Percentiles rank a stretch among this genome's conserved stretches.
phyloP scores from a whole-genome alignment of 2,329 filamentous ascomycete genomes.

The Paracoccidioides lutzii region DNA sequence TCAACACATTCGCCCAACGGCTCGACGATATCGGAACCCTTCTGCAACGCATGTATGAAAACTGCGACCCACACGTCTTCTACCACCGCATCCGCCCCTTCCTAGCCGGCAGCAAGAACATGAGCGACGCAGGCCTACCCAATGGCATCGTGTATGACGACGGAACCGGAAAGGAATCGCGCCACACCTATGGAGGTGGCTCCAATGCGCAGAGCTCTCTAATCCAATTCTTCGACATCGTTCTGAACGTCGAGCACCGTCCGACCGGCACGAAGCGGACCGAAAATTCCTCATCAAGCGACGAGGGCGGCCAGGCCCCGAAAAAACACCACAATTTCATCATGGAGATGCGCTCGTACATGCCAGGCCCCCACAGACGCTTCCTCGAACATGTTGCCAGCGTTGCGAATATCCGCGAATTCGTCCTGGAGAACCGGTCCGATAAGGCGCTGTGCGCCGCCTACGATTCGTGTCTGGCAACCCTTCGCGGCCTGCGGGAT shows the following conservation, averaged over 20 bases:
- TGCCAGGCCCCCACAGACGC: conserved; percentile 83
- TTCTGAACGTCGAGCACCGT: conserved; percentile 76
- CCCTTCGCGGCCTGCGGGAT: conserved; percentile 67
- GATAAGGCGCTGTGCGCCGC: conserved; percentile 61
- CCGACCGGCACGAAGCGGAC: conserved; percentile 59
- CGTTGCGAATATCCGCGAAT: conserved; percentile 78
- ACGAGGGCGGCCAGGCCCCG: conserved; percentile 28
- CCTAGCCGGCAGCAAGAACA: conserved; percentile 92
- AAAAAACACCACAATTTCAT: conserved; percentile 74
- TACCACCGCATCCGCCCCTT: conserved; percentile 95
- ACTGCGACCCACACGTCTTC: conserved; percentile 86
- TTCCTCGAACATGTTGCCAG: conserved; percentile 70
- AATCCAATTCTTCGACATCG: conserved; percentile 94
- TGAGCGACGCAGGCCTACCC: conserved; percentile 84
- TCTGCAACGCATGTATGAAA: conserved; percentile 84
- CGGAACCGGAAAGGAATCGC: conserved; percentile 53
- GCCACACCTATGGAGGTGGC: conserved; percentile 78
- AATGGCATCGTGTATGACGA: conserved; percentile 79
- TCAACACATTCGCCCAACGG: conserved; percentile 74
- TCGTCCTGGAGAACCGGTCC: conserved; percentile 50
- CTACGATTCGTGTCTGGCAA: conserved; percentile 80
- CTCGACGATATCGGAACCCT: conserved; percentile 71
- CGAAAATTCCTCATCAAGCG: neutral
- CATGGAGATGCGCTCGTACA: conserved; percentile 91
- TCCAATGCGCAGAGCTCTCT: conserved; percentile 95